Evolutionary conservation across 192 early-diverging fungal genomes (phyloP).

Genomic region (Diversispora epigaea): DNA sequence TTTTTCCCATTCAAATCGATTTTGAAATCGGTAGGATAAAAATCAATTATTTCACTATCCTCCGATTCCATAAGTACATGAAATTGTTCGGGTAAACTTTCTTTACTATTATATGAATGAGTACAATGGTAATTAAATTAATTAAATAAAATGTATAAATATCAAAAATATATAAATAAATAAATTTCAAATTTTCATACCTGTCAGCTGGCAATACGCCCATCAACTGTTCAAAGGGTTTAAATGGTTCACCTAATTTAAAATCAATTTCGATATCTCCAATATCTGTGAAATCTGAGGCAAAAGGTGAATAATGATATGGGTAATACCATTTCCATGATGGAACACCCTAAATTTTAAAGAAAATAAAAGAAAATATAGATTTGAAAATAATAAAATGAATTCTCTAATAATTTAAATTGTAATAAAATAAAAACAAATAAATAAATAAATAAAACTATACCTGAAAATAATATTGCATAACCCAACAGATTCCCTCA

Average conservation of each 20-base stretch:
- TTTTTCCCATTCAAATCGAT: slow-evolving; percentile 96
- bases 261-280: slow-evolving; percentile 72
- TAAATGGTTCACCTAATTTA: slow-evolving; percentile 80
- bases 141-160: not conserved
- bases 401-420: not conserved
- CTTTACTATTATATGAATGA: slow-evolving; percentile 39
- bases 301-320: slow-evolving; percentile 92
- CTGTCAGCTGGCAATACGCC: slow-evolving; percentile 87
- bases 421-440: not conserved
- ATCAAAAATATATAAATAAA: not conserved
- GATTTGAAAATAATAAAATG: not conserved
- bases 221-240: slow-evolving; percentile 96
- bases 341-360: slow-evolving; percentile 60
- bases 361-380: not conserved
- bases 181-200: slow-evolving; percentile 19
- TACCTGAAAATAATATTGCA: slow-evolving; percentile 89
- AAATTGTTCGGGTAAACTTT: slow-evolving; percentile 68
- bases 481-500: slow-evolving; percentile 95
- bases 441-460: not conserved
- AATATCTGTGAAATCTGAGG: slow-evolving; percentile 80
- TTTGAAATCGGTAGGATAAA: slow-evolving; percentile 90
- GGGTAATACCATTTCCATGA: slow-evolving; percentile 99
- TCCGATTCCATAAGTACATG: slow-evolving; percentile 78
- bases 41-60: slow-evolving; percentile 88
- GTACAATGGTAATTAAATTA: not conserved